Evolutionary conservation across 176 grass and related monocot genomes (phyloP).

Genomic region (Carex scoparia): DNA sequence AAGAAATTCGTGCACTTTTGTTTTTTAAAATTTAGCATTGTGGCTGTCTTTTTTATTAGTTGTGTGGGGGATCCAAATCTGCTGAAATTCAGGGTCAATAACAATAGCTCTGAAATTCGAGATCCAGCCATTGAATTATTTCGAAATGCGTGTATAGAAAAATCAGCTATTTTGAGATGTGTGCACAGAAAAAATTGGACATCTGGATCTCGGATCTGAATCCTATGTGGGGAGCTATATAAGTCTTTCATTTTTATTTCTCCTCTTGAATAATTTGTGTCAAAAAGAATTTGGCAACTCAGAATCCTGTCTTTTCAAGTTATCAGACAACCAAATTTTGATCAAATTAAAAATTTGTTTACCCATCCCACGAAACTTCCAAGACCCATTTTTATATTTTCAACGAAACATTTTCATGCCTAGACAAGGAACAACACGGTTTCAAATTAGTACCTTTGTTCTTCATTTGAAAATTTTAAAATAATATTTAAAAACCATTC

Average conservation of each 20-base stretch:
- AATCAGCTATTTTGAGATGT: too few relatives aligned
- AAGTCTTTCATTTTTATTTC: not conserved
- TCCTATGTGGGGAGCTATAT: not conserved
- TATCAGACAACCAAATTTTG: not conserved
- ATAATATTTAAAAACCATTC: not conserved
- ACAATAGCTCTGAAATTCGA: too few relatives aligned
- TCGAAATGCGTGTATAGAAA: too few relatives aligned
- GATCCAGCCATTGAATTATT: too few relatives aligned
- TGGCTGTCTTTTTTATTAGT: not conserved
- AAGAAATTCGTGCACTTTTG: not conserved
- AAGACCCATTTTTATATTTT: not conserved
- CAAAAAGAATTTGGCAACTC: not conserved
- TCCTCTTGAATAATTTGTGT: not conserved
- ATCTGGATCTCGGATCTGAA: too few relatives aligned
- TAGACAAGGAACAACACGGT: slow-evolving; percentile 9
- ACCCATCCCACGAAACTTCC: not conserved
- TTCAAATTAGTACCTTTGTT: not conserved
- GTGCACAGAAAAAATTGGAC: too few relatives aligned
- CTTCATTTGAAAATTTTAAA: not conserved
- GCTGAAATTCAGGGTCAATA: too few relatives aligned
- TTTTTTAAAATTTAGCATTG: not conserved
- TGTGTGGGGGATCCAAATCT: not conserved
- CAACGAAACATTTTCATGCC: not conserved
- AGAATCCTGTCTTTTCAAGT: not conserved
- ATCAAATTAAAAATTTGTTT: slow-evolving; percentile 14